Percentiles rank a stretch among this genome's conserved stretches.
Conservation (phyloP, 495 filamentous ascomycete species). For the Recurvomyces mirabilis region DNA sequence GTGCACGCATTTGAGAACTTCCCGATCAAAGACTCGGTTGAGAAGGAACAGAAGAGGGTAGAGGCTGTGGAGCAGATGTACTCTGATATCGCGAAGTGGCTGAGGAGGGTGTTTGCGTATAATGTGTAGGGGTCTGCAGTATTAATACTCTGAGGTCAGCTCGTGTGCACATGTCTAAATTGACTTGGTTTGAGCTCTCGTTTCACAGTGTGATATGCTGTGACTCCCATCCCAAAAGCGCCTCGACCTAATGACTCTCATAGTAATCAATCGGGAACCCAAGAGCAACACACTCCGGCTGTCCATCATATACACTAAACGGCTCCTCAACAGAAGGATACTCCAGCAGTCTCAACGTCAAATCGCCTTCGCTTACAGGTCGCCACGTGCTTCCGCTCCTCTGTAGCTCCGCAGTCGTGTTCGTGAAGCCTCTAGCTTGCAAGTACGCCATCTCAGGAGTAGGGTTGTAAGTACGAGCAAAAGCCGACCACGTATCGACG, state of each 20-base stretch:
- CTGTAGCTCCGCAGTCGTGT: conserved; percentile 17
- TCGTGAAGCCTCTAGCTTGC: conserved; percentile 20
- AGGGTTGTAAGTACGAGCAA: conserved; percentile 22
- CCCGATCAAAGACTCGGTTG: neutral
- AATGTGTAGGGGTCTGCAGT: too few species aligned
- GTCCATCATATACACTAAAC: conserved; percentile 11
- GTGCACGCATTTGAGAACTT: conserved; percentile 4
- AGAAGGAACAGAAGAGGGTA: too few species aligned
- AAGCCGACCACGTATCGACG: conserved; percentile 24
- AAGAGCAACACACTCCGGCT: conserved; percentile 5
- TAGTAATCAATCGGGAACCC: conserved; percentile 10
- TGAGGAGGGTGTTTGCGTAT: too few species aligned
- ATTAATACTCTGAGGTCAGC: too few species aligned
- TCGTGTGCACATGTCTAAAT: too few species aligned
- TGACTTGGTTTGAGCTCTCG: too few species aligned
- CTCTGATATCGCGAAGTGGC: too few species aligned
- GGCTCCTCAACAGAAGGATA: neutral
- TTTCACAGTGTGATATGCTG: too few species aligned
- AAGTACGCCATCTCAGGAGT: conserved; percentile 21
- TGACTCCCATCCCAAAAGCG: too few species aligned
- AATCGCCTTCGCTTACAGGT: neutral
- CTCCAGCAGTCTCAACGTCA: conserved; percentile 9
- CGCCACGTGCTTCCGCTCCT: neutral
- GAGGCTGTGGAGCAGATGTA: too few species aligned
- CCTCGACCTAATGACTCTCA: too few species aligned